Conservation (phyloP, 257 asterid species). For the Rehmannia glutinosa region DNA sequence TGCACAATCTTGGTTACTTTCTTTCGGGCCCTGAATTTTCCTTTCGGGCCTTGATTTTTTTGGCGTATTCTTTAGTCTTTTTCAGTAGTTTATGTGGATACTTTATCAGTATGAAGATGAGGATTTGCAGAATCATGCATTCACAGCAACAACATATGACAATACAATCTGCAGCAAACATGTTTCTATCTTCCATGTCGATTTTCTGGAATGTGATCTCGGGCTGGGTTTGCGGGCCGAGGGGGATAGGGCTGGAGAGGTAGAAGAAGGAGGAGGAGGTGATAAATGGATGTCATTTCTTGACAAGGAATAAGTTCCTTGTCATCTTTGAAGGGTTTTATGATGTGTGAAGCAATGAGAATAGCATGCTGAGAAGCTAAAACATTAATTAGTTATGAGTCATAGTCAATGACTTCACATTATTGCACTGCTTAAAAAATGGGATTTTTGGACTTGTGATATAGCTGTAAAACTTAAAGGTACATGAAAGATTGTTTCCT, state of each 20-base stretch:
- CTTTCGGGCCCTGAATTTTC: slow-evolving; percentile 12
- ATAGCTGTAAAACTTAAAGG: slow-evolving; percentile 11
- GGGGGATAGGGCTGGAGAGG: neutral
- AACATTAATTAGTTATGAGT: slow-evolving; percentile 21
- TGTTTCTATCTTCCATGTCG: slow-evolving; percentile 60
- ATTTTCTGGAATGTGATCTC: slow-evolving; percentile 1
- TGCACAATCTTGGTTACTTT: slow-evolving; percentile 24
- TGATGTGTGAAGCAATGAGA: slow-evolving; percentile 82
- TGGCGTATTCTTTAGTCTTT: slow-evolving; percentile 38
- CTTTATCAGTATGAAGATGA: slow-evolving; percentile 54
- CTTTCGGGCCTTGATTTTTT: too few relatives aligned
- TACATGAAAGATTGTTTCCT: slow-evolving; percentile 14
- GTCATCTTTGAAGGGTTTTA: slow-evolving; percentile 38
- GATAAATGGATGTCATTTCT: slow-evolving; percentile 37
- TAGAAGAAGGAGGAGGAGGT: slow-evolving; percentile 25
- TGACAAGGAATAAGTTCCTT: slow-evolving; percentile 46
- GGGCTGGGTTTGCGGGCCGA: neutral
- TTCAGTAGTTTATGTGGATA: slow-evolving; percentile 47
- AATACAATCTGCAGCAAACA: slow-evolving; percentile 73
- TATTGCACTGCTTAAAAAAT: slow-evolving; percentile 18
- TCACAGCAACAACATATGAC: slow-evolving; percentile 83
- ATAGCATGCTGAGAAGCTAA: slow-evolving; percentile 40
- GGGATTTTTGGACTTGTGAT: slow-evolving; percentile 13
- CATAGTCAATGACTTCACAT: slow-evolving; percentile 45
- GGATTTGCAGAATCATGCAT: slow-evolving; percentile 69